Base-by-base conservation (phyloP, 768 basidiomycete genomes). In the Amanita pallidorosea region DNA sequence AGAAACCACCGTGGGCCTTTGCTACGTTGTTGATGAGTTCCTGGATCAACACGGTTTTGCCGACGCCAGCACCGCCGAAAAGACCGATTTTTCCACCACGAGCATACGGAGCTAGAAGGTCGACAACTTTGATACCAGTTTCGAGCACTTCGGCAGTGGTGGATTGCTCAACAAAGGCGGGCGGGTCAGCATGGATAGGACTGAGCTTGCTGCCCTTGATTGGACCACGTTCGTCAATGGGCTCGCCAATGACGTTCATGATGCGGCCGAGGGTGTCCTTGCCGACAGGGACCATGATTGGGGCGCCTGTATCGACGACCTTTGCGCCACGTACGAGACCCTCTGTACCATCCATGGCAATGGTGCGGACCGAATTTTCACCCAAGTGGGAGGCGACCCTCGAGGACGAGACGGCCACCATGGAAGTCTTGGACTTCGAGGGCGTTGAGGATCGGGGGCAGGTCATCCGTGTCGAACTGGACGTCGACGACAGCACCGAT, bases 1-100 rank as follows among this genome's bases (percentile, higher is more conserved):
- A 99, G 88, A 98, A 97, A 91, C 96, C 96, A 91, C 96, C 96
- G 69, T 99, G 96, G 48, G 96, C 96, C 77, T 99, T 99, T 64
- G 96, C 96, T 65, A 99, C 93, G 77, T 99, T 99, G 85, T 99
- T 98, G 76, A 99, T 99, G 65, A 99, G 86, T 67, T 97, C 94
- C 70, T 97, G 95, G 70, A 98, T 97, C 73, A 98, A 76, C 66
- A 99, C 96, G 52, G 96, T 98, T 82, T 99, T 99, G 62, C 96
- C 96, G 75, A 99, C 96, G 87, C 96, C 96, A 60, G 96, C 96
- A 86, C 96, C 96, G 64, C 96, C 96, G 74, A 99, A 96, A 62
- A 99, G 88, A 80, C 96, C 96, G 69, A 99, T 98, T 75, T 99
- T 99, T 72, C 96, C 96, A 76, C 96, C 96, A 85, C 96, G 94